phyloP scores from a whole-genome alignment of 1,139 yeast genomes.

The Debaryomycetaceae sp. region DNA sequence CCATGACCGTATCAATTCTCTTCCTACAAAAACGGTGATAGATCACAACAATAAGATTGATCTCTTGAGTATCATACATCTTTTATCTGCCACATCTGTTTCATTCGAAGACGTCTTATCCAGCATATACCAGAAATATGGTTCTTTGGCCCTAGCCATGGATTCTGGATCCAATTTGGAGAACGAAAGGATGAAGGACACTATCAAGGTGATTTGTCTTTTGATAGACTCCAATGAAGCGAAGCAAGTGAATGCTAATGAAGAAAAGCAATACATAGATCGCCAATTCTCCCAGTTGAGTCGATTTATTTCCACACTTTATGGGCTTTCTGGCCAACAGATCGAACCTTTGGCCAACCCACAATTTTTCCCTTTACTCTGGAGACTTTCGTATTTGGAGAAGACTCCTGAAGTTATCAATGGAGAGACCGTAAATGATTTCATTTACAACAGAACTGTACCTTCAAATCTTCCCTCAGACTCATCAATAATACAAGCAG shows the following conservation, averaged over 20 bases:
- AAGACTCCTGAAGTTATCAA: constrained; percentile 16
- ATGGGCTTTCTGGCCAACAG: constrained; percentile 22
- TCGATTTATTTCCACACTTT: constrained; percentile 22
- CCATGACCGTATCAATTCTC: constrained; percentile 14
- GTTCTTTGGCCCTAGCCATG: constrained; percentile 15
- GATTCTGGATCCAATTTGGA: constrained; percentile 10
- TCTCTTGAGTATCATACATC: constrained; percentile 37
- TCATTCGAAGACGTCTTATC: constrained; percentile 21
- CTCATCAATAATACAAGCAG: constrained; percentile 17
- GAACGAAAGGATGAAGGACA: constrained; percentile 23
- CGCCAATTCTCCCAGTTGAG: constrained; percentile 21
- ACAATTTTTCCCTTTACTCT: constrained; percentile 32
- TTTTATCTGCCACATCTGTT: constrained; percentile 28
- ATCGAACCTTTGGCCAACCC: constrained; percentile 23
- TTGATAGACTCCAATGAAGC: constrained; percentile 33
- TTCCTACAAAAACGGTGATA: constrained; percentile 14
- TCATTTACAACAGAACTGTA: constrained; percentile 16
- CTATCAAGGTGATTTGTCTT: constrained; percentile 27
- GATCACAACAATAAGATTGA: constrained; percentile 34
- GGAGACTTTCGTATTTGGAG: constrained; percentile 26
- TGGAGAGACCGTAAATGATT: constrained; percentile 22
- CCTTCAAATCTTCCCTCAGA: constrained; percentile 7
- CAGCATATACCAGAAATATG: constrained; percentile 26
- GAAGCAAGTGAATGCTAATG: constrained; percentile 6
- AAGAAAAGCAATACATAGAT: constrained; percentile 8